Evolutionary conservation across 768 basidiomycete genomes (phyloP).

Genomic region (Mycena vulgaris): DNA sequence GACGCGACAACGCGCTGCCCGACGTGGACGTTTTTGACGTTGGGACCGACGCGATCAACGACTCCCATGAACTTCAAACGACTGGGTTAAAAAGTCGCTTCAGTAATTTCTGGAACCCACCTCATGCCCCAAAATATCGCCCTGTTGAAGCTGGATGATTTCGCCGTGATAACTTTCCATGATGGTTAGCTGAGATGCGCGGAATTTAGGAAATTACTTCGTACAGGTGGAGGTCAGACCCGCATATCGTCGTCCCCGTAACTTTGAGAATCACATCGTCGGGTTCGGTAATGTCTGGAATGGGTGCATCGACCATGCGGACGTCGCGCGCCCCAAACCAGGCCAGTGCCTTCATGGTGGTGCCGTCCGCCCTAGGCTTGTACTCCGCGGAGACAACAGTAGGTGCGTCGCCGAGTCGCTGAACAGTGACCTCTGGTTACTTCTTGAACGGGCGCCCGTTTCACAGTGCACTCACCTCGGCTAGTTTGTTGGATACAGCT

Average conservation of each 20-base stretch:
- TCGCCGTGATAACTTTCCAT: conserved; percentile 78
- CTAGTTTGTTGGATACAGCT: conserved; percentile 34
- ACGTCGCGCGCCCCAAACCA: conserved; percentile 75
- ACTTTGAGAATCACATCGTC: conserved; percentile 83
- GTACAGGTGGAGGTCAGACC: conserved; percentile 74
- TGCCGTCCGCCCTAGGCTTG: conserved; percentile 64
- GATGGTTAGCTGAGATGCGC: no score
- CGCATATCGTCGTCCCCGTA: conserved; percentile 83
- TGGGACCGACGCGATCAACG: conserved; percentile 76
- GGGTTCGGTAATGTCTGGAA: conserved; percentile 76
- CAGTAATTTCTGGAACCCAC: conserved; percentile 49
- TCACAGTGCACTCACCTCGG: conserved; percentile 11
- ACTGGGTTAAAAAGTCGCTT: no score
- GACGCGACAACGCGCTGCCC: conserved; percentile 86
- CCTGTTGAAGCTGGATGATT: conserved; percentile 77
- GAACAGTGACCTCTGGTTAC: no score
- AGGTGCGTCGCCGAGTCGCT: conserved; percentile 58
- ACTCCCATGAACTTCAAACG: conserved; percentile 83
- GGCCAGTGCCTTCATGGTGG: conserved; percentile 77
- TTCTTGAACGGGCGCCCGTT: no score
- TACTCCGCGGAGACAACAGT: conserved; percentile 61
- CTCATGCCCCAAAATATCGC: conserved; percentile 85
- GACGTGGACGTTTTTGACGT: conserved; percentile 69
- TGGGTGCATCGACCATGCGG: conserved; percentile 55
- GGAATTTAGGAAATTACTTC: no score